Percentiles rank a stretch among this genome's conserved stretches.
Evolutionary conservation across 2,329 filamentous ascomycete genomes (phyloP).

Genomic region (Myriangium duriaei): DNA sequence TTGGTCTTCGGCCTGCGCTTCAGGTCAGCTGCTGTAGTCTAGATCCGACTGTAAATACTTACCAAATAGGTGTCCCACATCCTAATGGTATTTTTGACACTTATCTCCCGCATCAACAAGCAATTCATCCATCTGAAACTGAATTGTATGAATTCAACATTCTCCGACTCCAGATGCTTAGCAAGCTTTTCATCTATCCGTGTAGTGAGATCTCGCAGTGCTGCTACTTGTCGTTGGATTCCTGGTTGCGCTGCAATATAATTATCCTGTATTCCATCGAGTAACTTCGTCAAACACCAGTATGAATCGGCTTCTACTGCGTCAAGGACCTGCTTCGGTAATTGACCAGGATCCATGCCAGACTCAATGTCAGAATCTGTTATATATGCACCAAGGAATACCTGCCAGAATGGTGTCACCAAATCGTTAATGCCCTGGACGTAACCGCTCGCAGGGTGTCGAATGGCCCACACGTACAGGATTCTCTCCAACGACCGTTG

Average conservation of each 20-base stretch:
- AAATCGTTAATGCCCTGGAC: conserved; percentile 98
- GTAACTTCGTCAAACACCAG: conserved; percentile 92
- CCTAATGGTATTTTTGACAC: conserved; percentile 86
- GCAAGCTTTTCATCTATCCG: conserved; percentile 76
- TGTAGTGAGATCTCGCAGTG: conserved; percentile 77
- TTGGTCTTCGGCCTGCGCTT: conserved; percentile 92
- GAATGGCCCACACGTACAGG: conserved; percentile 92
- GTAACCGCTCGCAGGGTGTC: conserved; percentile 93
- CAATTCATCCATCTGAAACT: conserved; percentile 99
- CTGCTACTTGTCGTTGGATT: conserved; percentile 85
- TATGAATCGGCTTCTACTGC: conserved; percentile 96
- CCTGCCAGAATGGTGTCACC: conserved; percentile 95
- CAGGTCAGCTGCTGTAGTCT: no score
- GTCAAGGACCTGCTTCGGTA: conserved; percentile 81
- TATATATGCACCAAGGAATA: conserved; percentile 89
- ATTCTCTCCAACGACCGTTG: conserved; percentile 90
- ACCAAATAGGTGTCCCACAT: conserved; percentile 99
- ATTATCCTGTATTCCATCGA: conserved; percentile 98
- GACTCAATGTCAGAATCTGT: conserved; percentile 85
- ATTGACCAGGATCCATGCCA: conserved; percentile 92
- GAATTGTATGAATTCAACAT: conserved; percentile 98
- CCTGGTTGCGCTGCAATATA: conserved; percentile 97
- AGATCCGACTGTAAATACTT: conserved; percentile 30
- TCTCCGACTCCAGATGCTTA: conserved; percentile 78
- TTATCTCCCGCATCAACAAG: conserved; percentile 92